These are phyloP conservation scores for Pugionium dolabratum DNA, from an alignment of 345 rosid genomes.

Conservation along the genomic window DNA sequence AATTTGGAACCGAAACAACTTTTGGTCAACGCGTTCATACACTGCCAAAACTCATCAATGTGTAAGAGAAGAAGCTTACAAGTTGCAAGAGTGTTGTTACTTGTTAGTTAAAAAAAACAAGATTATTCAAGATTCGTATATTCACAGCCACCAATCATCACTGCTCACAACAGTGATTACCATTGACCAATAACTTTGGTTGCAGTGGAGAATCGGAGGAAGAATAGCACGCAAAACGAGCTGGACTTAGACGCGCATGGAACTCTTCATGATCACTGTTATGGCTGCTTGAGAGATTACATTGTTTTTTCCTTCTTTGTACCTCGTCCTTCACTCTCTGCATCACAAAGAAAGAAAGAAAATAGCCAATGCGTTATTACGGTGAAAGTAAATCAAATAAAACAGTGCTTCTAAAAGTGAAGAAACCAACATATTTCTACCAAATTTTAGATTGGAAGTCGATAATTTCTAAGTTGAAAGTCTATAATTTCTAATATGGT, in stretches of 20 bases:
- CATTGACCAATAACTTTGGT: conserved; percentile 33
- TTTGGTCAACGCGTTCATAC: no score
- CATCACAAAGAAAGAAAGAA: background rate
- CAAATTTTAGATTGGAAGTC: no score
- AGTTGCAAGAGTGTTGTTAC: conserved; percentile 22
- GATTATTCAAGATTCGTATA: conserved; percentile 13
- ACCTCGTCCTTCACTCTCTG: conserved; percentile 84
- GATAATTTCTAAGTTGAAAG: no score
- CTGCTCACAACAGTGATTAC: conserved; percentile 12
- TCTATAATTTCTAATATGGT: no score
- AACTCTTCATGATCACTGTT: conserved; percentile 37
- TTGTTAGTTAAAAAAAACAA: background rate
- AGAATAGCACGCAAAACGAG: conserved; percentile 9
- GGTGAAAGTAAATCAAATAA: no score
- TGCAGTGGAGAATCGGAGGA: conserved; percentile 6
- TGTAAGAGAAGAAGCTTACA: conserved; percentile 22
- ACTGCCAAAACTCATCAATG: conserved; percentile 1
- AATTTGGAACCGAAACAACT: background rate
- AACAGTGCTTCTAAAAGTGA: no score
- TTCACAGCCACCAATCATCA: conserved; percentile 14
- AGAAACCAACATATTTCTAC: no score
- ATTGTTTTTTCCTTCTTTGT: conserved; percentile 54
- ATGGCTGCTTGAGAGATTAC: conserved; percentile 24
- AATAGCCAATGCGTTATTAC: background rate
- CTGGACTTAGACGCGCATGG: conserved; percentile 32